These are phyloP conservation scores for Rhizophagus clarus DNA, from an alignment of 192 early-diverging fungal genomes.

Conservation along the genomic window DNA sequence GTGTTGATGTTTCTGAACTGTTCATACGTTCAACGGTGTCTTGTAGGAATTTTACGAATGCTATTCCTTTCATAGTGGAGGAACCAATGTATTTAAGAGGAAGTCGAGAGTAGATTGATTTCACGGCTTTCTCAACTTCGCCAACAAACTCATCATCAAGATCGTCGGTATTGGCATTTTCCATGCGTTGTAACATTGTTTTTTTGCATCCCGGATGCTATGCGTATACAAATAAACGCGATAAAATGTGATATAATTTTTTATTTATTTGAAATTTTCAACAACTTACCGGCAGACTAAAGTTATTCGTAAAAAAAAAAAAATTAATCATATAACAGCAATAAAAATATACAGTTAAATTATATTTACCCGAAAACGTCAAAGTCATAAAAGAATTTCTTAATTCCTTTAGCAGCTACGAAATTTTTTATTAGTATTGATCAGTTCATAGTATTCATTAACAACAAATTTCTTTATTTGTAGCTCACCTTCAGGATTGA, in stretches of 20 bases:
- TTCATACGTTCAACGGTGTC: conserved; percentile 1
- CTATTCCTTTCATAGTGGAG: neutral
- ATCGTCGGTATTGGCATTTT: neutral
- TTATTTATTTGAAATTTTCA: too few relatives aligned
- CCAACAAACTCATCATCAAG: neutral
- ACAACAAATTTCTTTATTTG: neutral
- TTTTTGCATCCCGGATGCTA: neutral
- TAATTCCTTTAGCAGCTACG: neutral
- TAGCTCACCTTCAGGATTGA: neutral
- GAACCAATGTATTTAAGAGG: neutral
- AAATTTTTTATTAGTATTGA: neutral
- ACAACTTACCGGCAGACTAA: neutral
- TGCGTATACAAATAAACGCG: too few relatives aligned
- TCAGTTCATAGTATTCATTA: neutral
- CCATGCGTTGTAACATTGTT: neutral
- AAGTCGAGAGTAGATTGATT: neutral
- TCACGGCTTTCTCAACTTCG: neutral
- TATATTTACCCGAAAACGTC: neutral
- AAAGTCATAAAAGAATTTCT: neutral
- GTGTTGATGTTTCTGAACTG: neutral
- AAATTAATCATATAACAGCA: too few relatives aligned
- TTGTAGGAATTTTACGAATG: neutral
- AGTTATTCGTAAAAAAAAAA: neutral
- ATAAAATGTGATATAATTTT: too few relatives aligned
- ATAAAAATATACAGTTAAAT: neutral